Base-by-base conservation (phyloP, 148 eudicot genomes). In the Fagopyrum tataricum region DNA sequence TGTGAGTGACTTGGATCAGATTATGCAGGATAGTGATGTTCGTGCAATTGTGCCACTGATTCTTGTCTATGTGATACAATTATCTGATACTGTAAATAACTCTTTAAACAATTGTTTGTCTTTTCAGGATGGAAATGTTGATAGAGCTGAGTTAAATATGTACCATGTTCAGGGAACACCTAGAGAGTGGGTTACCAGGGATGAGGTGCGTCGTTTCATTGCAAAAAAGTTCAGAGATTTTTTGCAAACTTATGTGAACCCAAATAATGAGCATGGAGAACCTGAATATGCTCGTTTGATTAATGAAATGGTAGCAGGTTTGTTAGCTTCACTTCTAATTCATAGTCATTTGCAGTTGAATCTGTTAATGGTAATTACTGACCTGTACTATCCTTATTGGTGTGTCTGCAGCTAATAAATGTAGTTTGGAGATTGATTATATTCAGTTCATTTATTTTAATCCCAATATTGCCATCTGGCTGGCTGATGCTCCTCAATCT, bases 161-260 rank as follows among this genome's bases (percentile, higher is more conserved):
- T 94, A 94, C 76, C 82, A 84, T 18, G 89, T 94, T 47, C 97
- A 94, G 62, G 98, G 98, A 78, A 91, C 97, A 18, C 86, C 89
- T 17, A 87, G 98, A 79, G 98, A 91, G 75, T 94, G 98, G 98
- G 97, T 94, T 71, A 94, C 91, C 18, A 88, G 98, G 87, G 98
- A 94, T 87, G 98, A 94, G 87, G 97, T 94, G 7, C 87, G 96
- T 42, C 90, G 93, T 37, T 91, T 94, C 74, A 94, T 94, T 80
- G 90, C 87, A 61, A 94, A 86, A 78, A 91, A 94, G 64, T 91
- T 94, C 78, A 91, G 85, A 82, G 93, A 91, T 55, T 94, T 91
- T 72, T 76, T 94, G 79, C 87, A 82, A 23, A 89, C 90, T n/a
- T 91, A 87, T 51, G 84, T 83, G 51, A 90, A 85, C 67, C 84